These are phyloP conservation scores for Laburnicola sp. DNA, from an alignment of 2,329 filamentous ascomycete species.

Conservation along the genomic window DNA sequence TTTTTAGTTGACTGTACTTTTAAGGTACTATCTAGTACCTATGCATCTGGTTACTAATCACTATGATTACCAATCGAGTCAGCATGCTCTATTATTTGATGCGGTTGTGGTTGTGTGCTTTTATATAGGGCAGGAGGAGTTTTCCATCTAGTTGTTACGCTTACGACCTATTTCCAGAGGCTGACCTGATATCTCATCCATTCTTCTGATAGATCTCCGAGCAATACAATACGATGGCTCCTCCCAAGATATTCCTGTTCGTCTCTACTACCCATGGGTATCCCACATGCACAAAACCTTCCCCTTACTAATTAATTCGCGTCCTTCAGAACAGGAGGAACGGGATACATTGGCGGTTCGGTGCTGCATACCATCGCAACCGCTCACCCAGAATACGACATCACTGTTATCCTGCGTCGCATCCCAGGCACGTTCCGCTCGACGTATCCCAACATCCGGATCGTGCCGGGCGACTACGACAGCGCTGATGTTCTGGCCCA, in stretches of 20 bases:
- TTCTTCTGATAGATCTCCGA: too few relatives aligned
- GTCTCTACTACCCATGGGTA: neutral
- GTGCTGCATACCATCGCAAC: slow-evolving; percentile 52
- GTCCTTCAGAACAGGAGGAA: slow-evolving; percentile 51
- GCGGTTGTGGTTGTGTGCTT: too few relatives aligned
- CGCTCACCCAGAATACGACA: slow-evolving; percentile 52
- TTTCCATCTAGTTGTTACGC: too few relatives aligned
- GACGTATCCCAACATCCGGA: slow-evolving; percentile 48
- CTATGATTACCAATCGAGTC: too few relatives aligned
- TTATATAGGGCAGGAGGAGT: too few relatives aligned
- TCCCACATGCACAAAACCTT: neutral
- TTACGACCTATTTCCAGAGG: too few relatives aligned
- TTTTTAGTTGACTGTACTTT: too few relatives aligned
- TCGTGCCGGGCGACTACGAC: slow-evolving; percentile 56
- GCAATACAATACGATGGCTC: too few relatives aligned
- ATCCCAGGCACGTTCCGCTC: slow-evolving; percentile 30
- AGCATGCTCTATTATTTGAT: too few relatives aligned
- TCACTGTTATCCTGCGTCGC: slow-evolving; percentile 52
- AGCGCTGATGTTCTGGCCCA: slow-evolving; percentile 49
- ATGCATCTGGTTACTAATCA: too few relatives aligned
- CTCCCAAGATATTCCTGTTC: slow-evolving; percentile 40
- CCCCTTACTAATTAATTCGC: neutral
- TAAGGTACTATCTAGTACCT: too few relatives aligned
- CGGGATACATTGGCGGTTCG: slow-evolving; percentile 60
- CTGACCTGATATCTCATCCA: too few relatives aligned